Evolutionary conservation across 2,329 filamentous ascomycete genomes (phyloP), one percentile per base, ranked within the genome.

Genomic region (Didymella glomerata): DNA sequence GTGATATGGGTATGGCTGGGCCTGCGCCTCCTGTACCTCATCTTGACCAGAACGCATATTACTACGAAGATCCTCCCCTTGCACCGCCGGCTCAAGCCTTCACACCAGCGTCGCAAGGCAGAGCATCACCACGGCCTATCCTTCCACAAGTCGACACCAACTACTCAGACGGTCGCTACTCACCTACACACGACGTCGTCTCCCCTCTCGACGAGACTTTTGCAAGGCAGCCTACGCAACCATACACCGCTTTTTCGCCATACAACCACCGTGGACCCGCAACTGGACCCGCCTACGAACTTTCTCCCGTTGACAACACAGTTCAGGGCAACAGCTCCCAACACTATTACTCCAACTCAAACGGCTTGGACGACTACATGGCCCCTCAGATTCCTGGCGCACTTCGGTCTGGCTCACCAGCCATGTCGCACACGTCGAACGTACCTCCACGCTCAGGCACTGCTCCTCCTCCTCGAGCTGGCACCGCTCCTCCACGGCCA

Each of bases 1-100:
- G 83, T 30, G 82, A 83, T 7, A 89, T 90, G 85, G 87, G 87
- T 18, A 65, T 55, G 38, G 60, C 70, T 1, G 72, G 74, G 18
- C 71, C 75, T 14, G 44, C 63, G 22, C 73, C 73, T 41, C 68
- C 73, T 7, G 69, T 77, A 63, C 73, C 73, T 47, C 52, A 65
- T 28, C 57, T 72, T 1, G 68, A 72, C 34, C 68, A 65, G 13
- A 70, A 71, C 28, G 61, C 74, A 13, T 75, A 74, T 58, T 75
- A 74, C 59, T 62, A 59, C 47, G 66, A 69, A 24, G 63, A 67
- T 27, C 60, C 62, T 16, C 66, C 69, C 2, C 67, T 69, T 30
- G 65, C 68, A 20, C 63, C 70, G n/a, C 49, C 68, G 45, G 45
- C 63, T 18, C 64, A 69, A 14, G 63, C 74, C 5, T 75, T 69